Base-by-base conservation (phyloP, 768 basidiomycete genomes). In the Macrolepiota dolichaula region DNA sequence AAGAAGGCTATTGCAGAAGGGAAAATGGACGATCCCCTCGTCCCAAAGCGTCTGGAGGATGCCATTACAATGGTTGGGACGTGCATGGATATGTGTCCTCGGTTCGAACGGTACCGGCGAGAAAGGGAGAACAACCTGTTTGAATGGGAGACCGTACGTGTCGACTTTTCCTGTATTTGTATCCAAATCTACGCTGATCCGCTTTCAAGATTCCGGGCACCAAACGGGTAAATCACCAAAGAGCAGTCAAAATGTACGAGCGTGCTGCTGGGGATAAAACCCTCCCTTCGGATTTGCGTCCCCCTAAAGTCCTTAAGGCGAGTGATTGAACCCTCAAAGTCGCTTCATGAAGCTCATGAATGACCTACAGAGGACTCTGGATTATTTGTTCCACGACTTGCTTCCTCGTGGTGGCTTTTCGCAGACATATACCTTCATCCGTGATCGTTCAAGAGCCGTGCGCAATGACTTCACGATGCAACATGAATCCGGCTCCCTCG, bases 381-480 rank as follows among this genome's bases (percentile, higher is more conserved):
- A 98, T 73, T 98, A 99, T 71, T 85, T 99, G 29, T 95, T 98
- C 70, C 88, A 89, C 61, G 83, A 89, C 46, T 85, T 98, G 19
- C 78, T 97, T 35, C 81, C 82, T 7, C 76, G 80, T 24, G 84
- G 84, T 11, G 87, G 92, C 2, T 87, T 97, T 66, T 79, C 81
- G 24, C 78, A 82, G 29, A 80, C 92, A 0, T 87, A 87, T 72
- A 84, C 81, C 62, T 98, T 98, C 76, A 87, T 99, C 56, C 87
- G 96, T 24, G 96, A 99, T 74, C 88, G 96, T 22, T 91, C 94
- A 0, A 85, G 96, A 64, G 80, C 92, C 1, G 90, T 98, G 49
- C 79, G 96, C 29, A 95, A 90, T 67, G 96, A 99, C 71, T 96
- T 98, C 64, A 94, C 93, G 0, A 89, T 97, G 81, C 96, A 98